phyloP scores from a whole-genome alignment of 352 stramenopile genomes.

The Globisporangium iwayamae region DNA sequence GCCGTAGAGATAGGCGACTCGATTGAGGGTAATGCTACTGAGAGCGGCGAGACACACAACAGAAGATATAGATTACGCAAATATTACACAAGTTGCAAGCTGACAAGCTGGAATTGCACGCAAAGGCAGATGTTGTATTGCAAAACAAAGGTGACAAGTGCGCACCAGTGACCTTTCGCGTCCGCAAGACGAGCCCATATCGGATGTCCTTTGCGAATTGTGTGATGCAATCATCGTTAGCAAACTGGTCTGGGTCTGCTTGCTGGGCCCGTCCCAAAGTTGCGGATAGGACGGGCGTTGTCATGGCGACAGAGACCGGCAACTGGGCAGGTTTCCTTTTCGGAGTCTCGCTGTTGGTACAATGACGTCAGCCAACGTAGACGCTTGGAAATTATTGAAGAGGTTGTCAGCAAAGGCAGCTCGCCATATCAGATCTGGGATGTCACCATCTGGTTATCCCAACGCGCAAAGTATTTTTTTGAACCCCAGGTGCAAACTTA shows the following conservation, averaged over 20 bases:
- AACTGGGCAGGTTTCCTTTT: neutral
- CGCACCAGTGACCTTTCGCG: neutral
- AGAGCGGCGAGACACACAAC: too few species aligned
- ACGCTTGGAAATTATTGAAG: neutral
- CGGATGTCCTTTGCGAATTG: too few species aligned
- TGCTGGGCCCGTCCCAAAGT: too few species aligned
- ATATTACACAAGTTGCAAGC: neutral
- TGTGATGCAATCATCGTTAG: too few species aligned
- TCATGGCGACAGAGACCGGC: neutral
- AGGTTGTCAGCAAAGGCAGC: neutral
- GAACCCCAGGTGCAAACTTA: too few species aligned
- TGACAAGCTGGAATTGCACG: neutral
- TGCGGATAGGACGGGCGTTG: neutral
- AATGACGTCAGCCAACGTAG: neutral
- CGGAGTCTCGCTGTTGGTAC: neutral
- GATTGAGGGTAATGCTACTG: too few species aligned
- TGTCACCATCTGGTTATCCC: neutral
- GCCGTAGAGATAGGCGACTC: conserved; percentile 10
- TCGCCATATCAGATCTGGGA: neutral
- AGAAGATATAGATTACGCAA: neutral
- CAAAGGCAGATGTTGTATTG: too few species aligned
- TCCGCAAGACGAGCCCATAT: neutral
- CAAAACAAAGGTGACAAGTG: too few species aligned
- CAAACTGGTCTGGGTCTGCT: too few species aligned
- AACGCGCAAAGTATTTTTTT: neutral